Evolutionary conservation across 352 stramenopile genomes (phyloP), one percentile per base, ranked within the genome.

Genomic region (Globisporangium emineosum): DNA sequence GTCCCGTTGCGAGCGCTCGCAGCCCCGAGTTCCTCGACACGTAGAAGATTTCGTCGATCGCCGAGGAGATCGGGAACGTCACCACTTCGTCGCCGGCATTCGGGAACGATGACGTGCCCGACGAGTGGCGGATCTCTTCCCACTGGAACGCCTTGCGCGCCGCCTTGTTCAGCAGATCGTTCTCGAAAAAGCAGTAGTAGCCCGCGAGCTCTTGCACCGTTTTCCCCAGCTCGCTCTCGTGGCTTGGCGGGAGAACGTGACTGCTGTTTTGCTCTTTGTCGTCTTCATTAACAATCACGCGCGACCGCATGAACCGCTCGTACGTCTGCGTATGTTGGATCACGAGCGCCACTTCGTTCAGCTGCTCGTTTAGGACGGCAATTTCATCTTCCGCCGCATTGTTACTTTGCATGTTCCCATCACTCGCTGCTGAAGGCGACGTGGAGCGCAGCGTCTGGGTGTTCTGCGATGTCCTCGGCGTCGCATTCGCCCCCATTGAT

Each of bases 281-380:
- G 65, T 57, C 12, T 57, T 42, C 29, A 27, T 5, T 12, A 29
- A 15, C 17, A 53, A 65, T 57, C 29, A 90, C 75, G 15, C 86
- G 78, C 6, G 83, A 92, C 13, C 83, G 82, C 77, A 96, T 92
- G 65, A 94, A 96, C 9, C 88, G 86, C 66, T 96, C 88, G 65
- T 90, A 96, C 13, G 88, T 96, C 72, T 96, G 88, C 17, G 88
- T 94, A 67, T 96, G 86, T 50, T 96, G 88, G 57, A 96, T 90
- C 35, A 96, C 75, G 17, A 96, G 60, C 21, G 84, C 88, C 57
- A 96, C 79, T 69, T 96, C 88, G 69, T 96, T 93, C 30, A 96
- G 72, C 64, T 93, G 85, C 51, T 92, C 84, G 64, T 94, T 92
- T 66, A 93, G 76, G n/a, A 72, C 67, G 0, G 83, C 78, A 47